phyloP scores from a whole-genome alignment of 1,284 basidiomycete genomes.

The Ustilago xerochloae region DNA sequence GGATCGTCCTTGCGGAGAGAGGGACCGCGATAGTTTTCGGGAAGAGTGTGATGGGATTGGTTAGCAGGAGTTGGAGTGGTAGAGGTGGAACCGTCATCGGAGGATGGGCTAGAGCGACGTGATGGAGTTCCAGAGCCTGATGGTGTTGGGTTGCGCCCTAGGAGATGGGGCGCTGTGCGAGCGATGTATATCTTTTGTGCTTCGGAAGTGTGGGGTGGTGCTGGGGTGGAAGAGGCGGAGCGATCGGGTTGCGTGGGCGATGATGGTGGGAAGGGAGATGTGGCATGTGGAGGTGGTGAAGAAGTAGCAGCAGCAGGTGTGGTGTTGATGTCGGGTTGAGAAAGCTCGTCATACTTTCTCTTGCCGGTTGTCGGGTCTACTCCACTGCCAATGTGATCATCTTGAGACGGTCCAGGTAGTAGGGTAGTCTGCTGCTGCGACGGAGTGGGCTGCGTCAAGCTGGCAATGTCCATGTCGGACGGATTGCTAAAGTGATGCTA shows the following conservation, averaged over 20 bases:
- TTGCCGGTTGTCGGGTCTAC: slow-evolving; percentile 7
- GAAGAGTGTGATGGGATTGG: slow-evolving; percentile 47
- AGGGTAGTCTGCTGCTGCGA: not conserved
- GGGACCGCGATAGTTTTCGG: slow-evolving; percentile 56
- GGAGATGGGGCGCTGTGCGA: slow-evolving; percentile 55
- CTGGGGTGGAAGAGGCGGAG: slow-evolving; percentile 29
- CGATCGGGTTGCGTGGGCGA: slow-evolving; percentile 11
- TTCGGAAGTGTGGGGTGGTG: slow-evolving; percentile 18
- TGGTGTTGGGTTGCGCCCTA: slow-evolving; percentile 20
- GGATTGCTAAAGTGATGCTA: too few species aligned
- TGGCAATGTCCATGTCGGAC: too few species aligned
- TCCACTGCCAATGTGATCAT: not conserved
- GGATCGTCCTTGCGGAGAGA: slow-evolving; percentile 50
- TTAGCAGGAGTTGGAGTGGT: slow-evolving; percentile 17
- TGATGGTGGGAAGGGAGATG: slow-evolving; percentile 3
- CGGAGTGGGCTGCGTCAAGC: too few species aligned
- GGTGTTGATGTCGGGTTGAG: slow-evolving; percentile 8
- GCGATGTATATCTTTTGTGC: slow-evolving; percentile 51
- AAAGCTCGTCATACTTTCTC: slow-evolving; percentile 32
- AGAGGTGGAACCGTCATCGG: slow-evolving; percentile 26
- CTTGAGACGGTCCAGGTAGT: not conserved
- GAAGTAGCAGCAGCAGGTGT: not conserved
- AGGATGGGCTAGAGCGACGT: slow-evolving; percentile 33
- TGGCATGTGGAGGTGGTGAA: slow-evolving; percentile 10
- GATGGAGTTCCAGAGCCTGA: slow-evolving; percentile 32